Percentiles rank a stretch among this genome's conserved stretches.
Conservation (phyloP, 2,329 filamentous ascomycete species). For the Calycina herbarum region DNA sequence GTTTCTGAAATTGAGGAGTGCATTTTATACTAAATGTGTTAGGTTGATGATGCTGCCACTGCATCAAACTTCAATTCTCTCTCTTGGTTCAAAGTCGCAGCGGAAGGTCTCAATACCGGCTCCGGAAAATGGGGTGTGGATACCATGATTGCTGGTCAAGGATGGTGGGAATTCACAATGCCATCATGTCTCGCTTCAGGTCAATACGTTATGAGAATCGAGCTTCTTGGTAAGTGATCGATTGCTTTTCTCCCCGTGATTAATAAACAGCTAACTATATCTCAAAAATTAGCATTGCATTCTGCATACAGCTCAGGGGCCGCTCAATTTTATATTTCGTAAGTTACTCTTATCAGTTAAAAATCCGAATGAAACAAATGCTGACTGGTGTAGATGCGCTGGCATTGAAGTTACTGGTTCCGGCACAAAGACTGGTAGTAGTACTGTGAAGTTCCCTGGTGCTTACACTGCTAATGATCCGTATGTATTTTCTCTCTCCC, state of each 20-base stretch:
- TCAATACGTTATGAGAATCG: constrained; percentile 55
- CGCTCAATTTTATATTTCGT: constrained; percentile 31
- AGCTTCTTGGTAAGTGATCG: constrained; percentile 45
- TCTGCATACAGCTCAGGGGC: constrained; percentile 43
- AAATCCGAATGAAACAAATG: constrained; percentile 13
- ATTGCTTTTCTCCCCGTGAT: no score
- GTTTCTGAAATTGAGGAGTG: neutral
- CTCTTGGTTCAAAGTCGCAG: constrained; percentile 50
- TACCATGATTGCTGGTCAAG: constrained; percentile 35
- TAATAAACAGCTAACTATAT: no score
- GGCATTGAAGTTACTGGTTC: constrained; percentile 50
- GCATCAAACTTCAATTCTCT: constrained; percentile 26
- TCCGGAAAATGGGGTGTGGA: constrained; percentile 32
- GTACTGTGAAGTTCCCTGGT: constrained; percentile 47
- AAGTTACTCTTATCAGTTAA: constrained; percentile 38
- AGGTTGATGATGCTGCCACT: constrained; percentile 41
- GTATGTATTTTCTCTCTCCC: constrained; percentile 28
- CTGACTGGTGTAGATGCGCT: constrained; percentile 29
- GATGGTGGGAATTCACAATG: constrained; percentile 51
- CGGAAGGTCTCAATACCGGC: constrained; percentile 32
- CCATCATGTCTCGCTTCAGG: constrained; percentile 53
- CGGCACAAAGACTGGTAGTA: constrained; percentile 43
- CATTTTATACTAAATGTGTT: constrained; percentile 8
- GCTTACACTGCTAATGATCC: constrained; percentile 49
- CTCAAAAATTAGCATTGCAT: constrained; percentile 40